A percentile compares a stretch with the other conserved stretches of the same genome.
Conservation (phyloP, 2,329 filamentous ascomycete species). For the Gaeumannomyces tritici region DNA sequence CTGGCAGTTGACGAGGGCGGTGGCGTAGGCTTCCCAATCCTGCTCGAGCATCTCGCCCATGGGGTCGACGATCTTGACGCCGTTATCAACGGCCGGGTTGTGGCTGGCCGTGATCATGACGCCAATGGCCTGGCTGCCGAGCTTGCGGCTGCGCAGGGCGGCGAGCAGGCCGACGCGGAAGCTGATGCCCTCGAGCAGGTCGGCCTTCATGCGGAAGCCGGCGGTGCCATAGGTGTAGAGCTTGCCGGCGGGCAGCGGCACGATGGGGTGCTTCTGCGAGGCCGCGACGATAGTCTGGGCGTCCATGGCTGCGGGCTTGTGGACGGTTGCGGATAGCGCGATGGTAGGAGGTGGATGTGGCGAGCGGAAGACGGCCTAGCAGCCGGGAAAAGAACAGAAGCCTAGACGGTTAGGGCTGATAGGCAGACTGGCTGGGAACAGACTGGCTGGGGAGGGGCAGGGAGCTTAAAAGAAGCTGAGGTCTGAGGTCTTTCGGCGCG, state of each 20-base stretch:
- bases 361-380: too few species aligned
- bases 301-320: conserved; percentile 4
- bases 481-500: neutral
- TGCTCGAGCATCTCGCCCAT: conserved; percentile 97
- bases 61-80: conserved; percentile 92
- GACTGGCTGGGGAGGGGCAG: neutral
- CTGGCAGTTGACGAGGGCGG: conserved; percentile 75
- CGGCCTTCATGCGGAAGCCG: conserved; percentile 60
- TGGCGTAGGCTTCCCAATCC: conserved; percentile 87
- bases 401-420: neutral
- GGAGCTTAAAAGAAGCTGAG: neutral
- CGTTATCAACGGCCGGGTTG: conserved; percentile 84
- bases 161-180: conserved; percentile 89
- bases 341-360: neutral
- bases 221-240: conserved; percentile 59
- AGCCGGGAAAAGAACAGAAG: neutral
- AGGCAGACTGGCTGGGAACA: neutral
- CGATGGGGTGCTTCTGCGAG: conserved; percentile 53
- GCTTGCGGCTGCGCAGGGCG: conserved; percentile 78
- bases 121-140: conserved; percentile 84
- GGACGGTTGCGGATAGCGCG: neutral
- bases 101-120: conserved; percentile 95
- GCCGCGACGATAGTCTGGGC: conserved; percentile 42
- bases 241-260: conserved; percentile 29
- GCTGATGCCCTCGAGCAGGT: conserved; percentile 82